Evolutionary conservation across 805 yeast genomes (phyloP).

Genomic region (Monosporozyma siamensis): DNA sequence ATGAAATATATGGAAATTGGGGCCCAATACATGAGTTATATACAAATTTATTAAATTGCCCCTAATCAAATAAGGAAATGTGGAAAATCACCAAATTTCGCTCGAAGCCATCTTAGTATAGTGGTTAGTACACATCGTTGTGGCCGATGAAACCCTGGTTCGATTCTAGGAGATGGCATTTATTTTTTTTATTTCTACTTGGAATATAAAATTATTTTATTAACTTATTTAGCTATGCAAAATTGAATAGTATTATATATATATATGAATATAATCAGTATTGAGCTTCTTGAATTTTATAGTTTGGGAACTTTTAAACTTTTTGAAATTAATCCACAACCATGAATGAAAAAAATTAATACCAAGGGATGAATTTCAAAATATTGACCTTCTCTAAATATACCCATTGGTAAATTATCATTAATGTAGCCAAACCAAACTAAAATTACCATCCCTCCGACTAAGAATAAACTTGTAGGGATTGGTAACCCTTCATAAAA

Average conservation of each 20-base stretch:
- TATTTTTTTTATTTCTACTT: constrained; percentile 1
- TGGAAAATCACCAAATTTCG: too few species aligned
- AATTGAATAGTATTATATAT: too few species aligned
- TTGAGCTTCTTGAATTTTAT: too few species aligned
- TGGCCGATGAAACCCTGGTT: constrained; percentile 15
- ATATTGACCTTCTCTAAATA: constrained; percentile 41
- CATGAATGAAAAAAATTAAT: constrained; percentile 60
- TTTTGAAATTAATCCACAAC: constrained; percentile 87
- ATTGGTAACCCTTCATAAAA: constrained; percentile 96
- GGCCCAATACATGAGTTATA: too few species aligned
- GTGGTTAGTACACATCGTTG: constrained; percentile 15
- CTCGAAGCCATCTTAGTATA: constrained; percentile 15
- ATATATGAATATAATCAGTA: too few species aligned
- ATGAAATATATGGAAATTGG: too few species aligned
- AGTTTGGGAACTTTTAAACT: constrained; percentile 78
- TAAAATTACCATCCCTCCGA: constrained; percentile 58
- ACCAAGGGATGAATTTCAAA: constrained; percentile 70
- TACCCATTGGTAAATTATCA: constrained; percentile 57
- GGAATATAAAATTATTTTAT: too few species aligned
- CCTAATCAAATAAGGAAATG: too few species aligned
- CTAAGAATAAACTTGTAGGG: constrained; percentile 76
- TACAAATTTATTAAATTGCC: too few species aligned
- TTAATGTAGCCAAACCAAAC: constrained; percentile 43
- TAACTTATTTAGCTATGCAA: too few species aligned
- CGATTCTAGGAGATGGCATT: constrained; percentile 13